Conservation (phyloP, 129 eudicot species). For the Oenanthe sinensis region DNA sequence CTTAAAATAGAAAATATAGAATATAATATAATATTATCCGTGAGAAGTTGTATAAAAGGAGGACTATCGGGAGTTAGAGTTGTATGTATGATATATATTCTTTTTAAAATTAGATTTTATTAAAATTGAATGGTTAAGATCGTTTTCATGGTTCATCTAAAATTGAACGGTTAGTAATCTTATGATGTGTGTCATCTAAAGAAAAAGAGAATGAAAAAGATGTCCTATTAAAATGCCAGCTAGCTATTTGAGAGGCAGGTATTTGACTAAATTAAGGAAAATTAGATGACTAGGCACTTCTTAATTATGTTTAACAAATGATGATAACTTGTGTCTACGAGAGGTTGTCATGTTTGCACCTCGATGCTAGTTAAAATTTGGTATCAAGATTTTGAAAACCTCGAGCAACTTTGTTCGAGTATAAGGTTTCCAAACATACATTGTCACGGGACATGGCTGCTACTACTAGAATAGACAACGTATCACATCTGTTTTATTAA, state of each 20-base stretch:
- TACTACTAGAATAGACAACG: background rate
- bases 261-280: too few species aligned
- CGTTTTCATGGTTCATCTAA: too few species aligned
- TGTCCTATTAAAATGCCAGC: background rate
- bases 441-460: background rate
- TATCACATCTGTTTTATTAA: background rate
- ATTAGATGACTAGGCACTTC: background rate
- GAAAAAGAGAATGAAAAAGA: background rate
- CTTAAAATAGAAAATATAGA: too few species aligned
- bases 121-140: too few species aligned
- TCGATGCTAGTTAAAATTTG: too few species aligned
- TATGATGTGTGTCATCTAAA: background rate
- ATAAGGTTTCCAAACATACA: background rate
- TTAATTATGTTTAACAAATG: too few species aligned
- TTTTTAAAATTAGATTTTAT: too few species aligned
- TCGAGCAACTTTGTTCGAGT: background rate
- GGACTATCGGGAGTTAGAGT: too few species aligned
- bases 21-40: too few species aligned
- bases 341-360: too few species aligned
- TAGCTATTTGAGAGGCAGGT: background rate
- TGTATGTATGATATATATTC: too few species aligned
- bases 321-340: background rate
- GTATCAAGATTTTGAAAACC: background rate
- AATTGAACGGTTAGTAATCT: background rate
- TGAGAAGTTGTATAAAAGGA: too few species aligned